A percentile compares a stretch with the other conserved stretches of the same genome.
Conservation (phyloP, 2,329 filamentous ascomycete species). For the Fusarium fracticaudum region DNA sequence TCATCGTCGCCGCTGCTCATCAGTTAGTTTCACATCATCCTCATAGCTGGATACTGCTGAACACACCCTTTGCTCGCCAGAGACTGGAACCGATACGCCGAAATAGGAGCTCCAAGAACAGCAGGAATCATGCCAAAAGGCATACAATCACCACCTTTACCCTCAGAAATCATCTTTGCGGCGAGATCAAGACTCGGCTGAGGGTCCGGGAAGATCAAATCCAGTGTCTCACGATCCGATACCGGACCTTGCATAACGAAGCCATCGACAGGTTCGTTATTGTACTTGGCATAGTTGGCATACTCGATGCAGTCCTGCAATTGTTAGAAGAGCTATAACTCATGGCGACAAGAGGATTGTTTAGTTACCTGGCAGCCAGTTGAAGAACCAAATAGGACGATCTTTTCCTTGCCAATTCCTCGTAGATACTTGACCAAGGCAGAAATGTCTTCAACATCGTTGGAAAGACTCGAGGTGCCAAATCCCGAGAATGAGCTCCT, state of each 20-base stretch:
- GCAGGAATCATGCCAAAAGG: conserved; percentile 55
- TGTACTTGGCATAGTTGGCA: conserved; percentile 53
- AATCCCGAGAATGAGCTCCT: conserved; percentile 64
- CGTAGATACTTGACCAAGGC: conserved; percentile 64
- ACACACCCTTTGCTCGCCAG: conserved; percentile 61
- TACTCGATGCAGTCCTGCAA: conserved; percentile 67
- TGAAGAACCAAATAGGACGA: conserved; percentile 67
- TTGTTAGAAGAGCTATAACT: neutral
- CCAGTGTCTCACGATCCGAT: conserved; percentile 76
- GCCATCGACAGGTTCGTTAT: conserved; percentile 70
- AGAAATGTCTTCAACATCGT: conserved; percentile 65
- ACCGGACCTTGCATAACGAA: conserved; percentile 84
- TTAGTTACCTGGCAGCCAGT: conserved; percentile 63
- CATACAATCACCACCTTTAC: conserved; percentile 65
- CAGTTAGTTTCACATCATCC: neutral
- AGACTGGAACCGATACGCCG: conserved; percentile 63
- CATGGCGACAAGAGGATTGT: neutral
- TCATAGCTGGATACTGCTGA: neutral
- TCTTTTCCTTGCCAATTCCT: conserved; percentile 58
- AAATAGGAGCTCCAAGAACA: conserved; percentile 56
- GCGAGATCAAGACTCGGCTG: conserved; percentile 60
- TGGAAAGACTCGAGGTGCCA: conserved; percentile 59
- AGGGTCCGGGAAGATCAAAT: conserved; percentile 56
- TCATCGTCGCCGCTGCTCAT: conserved; percentile 76
- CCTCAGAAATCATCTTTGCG: conserved; percentile 63